Base-by-base conservation (phyloP, 257 asterid species). In the Solanum pinnatisectum region DNA sequence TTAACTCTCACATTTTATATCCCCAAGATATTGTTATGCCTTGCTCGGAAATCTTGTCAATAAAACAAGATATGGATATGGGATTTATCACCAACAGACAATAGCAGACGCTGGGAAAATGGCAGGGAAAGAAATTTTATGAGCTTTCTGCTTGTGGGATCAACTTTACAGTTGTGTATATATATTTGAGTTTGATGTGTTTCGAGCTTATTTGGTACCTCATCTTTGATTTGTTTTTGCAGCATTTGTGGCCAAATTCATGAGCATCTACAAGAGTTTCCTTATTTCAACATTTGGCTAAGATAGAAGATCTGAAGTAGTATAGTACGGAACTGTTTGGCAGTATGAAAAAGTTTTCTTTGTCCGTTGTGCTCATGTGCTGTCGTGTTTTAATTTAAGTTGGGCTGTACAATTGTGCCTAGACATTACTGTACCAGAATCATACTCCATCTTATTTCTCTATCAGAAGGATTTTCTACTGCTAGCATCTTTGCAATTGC, bases 231-330 rank as follows among this genome's bases (percentile, higher is more conserved):
- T 44, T 37, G 89, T 87, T 12, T 44, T 89, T 90, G 96, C 99
- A 97, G 99, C 98, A 56, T 97, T 97, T 87, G 98, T 96, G 84
- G 98, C 99, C 89, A 97, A 97, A 92, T 97, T 97, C 92, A 95
- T 97, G 99, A 97, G 99, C 95, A 90, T 96, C 90, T 97, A 96
- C 91, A 97, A 94, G 90, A 95, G 94, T 65, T 97, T 96, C 94
- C 98, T 97, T 90, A 93, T 97, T 27, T 95, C 96, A 89, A 95
- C 98, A 44, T 97, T 97, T 85, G 99, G 99, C 87, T 96, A 91
- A 94, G 88, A 82, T 33, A 33, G 88, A 56, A 27, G 9, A 84
- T 84, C 46, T 78, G 84, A 79, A 79, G 84, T 25, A 78, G 60
- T 42, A 42, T 25, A 77, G 60, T 42, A 42, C 42, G 84, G n/a